Conservation (phyloP, 2,329 filamentous ascomycete species). For the Raffaelea arxii region DNA sequence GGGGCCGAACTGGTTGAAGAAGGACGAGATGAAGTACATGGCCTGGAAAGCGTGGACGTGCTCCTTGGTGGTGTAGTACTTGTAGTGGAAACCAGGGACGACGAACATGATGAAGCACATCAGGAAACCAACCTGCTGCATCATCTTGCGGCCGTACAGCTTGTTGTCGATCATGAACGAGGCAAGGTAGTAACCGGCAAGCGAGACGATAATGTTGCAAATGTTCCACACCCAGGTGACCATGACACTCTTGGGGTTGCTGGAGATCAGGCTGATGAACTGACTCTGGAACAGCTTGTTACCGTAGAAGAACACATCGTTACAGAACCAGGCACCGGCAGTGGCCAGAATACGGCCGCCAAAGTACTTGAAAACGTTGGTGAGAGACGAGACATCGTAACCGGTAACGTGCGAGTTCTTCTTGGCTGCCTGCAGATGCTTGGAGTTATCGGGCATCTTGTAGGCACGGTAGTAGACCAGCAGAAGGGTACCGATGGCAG, state of each 20-base stretch:
- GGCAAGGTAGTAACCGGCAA: conserved; percentile 83
- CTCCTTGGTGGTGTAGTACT: conserved; percentile 64
- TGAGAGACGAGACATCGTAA: conserved; percentile 80
- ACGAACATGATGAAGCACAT: conserved; percentile 92
- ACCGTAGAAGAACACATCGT: conserved; percentile 98
- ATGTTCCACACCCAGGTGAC: conserved; percentile 87
- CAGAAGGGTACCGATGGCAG: conserved; percentile 84
- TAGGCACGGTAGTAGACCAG: conserved; percentile 92
- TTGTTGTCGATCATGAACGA: conserved; percentile 91
- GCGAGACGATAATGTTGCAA: conserved; percentile 78
- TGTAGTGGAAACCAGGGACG: conserved; percentile 78
- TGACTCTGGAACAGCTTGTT: conserved; percentile 17
- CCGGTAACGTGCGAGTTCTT: conserved; percentile 80
- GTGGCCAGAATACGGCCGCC: conserved; percentile 80
- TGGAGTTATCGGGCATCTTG: conserved; percentile 85
- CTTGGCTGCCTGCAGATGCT: conserved; percentile 74
- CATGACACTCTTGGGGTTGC: conserved; percentile 53
- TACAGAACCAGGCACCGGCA: conserved; percentile 84
- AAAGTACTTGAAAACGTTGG: conserved; percentile 71
- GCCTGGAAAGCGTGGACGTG: conserved; percentile 87
- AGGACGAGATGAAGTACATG: conserved; percentile 96
- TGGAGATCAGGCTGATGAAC: conserved; percentile 15
- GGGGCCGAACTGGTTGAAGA: conserved; percentile 98
- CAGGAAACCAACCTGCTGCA: conserved; percentile 91
- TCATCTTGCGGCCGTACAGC: conserved; percentile 89